A percentile compares a stretch with the other conserved stretches of the same genome.
Evolutionary conservation across 306 rosid genomes (phyloP).

Genomic region (Rubus idaeus): DNA sequence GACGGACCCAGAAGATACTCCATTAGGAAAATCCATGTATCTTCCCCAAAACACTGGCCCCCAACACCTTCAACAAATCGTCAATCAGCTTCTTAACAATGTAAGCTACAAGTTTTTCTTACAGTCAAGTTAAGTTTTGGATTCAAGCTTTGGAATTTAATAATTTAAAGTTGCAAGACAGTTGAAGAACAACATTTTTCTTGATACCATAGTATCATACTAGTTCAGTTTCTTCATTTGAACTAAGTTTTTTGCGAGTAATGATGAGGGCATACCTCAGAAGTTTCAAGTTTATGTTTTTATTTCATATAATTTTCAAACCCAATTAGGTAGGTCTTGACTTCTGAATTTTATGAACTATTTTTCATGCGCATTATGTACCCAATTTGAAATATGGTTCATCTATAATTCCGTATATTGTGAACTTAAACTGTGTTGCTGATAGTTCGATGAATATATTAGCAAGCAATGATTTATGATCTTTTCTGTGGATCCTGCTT

Average conservation of each 20-base stretch:
- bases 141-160: no score
- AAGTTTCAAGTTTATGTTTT: neutral
- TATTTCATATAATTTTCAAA: neutral
- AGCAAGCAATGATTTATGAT: neutral
- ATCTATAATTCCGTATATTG: neutral
- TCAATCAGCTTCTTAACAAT: slow-evolving; percentile 64
- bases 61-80: slow-evolving; percentile 74
- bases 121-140: no score
- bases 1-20: slow-evolving; percentile 67
- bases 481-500: neutral
- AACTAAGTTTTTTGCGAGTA: no score
- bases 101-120: no score
- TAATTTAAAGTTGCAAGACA: no score
- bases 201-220: no score
- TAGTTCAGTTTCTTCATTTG: no score
- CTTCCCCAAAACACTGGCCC: slow-evolving; percentile 72
- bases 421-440: neutral
- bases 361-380: neutral
- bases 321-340: no score
- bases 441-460: neutral
- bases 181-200: no score
- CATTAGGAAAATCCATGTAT: slow-evolving; percentile 60
- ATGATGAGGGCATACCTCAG: no score
- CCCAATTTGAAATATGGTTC: neutral
- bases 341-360: no score